A percentile compares a stretch with the other conserved stretches of the same genome.
phyloP scores from a whole-genome alignment of 2,329 filamentous ascomycete genomes.

The Microsporum audouinii region DNA sequence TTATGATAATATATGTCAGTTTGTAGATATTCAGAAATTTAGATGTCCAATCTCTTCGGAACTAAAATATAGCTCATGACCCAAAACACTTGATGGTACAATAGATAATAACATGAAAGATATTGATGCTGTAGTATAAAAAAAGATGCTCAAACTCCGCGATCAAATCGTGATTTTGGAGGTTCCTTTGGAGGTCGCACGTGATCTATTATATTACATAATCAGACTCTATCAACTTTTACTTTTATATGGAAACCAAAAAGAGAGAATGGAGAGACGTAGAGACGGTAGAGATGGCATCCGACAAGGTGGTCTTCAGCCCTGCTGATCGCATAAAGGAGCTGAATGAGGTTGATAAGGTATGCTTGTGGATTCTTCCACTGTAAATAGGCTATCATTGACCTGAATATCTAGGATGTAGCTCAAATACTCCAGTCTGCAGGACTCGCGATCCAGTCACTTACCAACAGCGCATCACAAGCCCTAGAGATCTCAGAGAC shows the following conservation, averaged over 20 bases:
- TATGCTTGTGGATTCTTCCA: constrained; percentile 20
- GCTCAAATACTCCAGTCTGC: constrained; percentile 47
- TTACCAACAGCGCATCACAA: constrained; percentile 41
- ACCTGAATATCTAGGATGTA: constrained; percentile 33
- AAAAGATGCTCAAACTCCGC: not conserved
- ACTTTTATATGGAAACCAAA: not conserved
- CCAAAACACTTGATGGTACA: not conserved
- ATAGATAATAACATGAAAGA: not conserved
- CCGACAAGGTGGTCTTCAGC: constrained; percentile 39
- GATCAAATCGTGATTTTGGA: not conserved
- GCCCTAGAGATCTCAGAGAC: constrained; percentile 19
- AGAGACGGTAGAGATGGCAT: not conserved
- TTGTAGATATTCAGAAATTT: not conserved
- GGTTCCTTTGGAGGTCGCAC: not conserved
- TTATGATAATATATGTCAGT: not conserved
- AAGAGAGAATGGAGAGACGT: not conserved
- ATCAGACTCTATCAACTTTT: not conserved
- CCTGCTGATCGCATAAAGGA: constrained; percentile 69
- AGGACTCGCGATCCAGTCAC: constrained; percentile 51
- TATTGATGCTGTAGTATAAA: not conserved
- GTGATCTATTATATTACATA: not conserved
- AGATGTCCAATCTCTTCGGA: not conserved
- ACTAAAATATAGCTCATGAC: not conserved
- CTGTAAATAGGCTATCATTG: not conserved
- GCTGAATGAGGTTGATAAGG: constrained; percentile 65